Conservation (phyloP, 768 basidiomycete species). For the Lactifluus hygrophoroides region DNA sequence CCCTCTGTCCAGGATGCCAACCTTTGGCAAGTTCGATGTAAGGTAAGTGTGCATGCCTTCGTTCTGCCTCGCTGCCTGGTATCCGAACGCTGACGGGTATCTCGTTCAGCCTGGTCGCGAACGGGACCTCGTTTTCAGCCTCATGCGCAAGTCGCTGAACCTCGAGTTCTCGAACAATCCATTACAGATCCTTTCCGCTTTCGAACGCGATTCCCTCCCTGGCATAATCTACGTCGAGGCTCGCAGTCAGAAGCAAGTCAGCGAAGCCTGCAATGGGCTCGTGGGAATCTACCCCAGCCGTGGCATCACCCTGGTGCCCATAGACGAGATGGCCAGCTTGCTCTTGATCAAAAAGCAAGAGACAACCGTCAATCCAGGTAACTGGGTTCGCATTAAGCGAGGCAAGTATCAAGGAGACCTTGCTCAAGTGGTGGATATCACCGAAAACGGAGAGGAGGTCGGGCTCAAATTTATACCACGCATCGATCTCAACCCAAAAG, state of each 20-base stretch:
- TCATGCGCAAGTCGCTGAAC: slow-evolving; percentile 89
- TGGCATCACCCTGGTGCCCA: slow-evolving; percentile 79
- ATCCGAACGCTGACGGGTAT: background rate
- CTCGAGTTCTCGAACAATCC: slow-evolving; percentile 70
- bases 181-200: slow-evolving; percentile 84
- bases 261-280: slow-evolving; percentile 77
- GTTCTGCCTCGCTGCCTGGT: background rate
- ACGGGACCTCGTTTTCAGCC: slow-evolving; percentile 85
- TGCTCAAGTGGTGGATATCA: slow-evolving; percentile 90
- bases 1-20: slow-evolving; percentile 93
- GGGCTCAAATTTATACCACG: slow-evolving; percentile 94
- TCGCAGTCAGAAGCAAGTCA: slow-evolving; percentile 76
- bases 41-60: slow-evolving; percentile 55
- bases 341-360: slow-evolving; percentile 95
- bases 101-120: slow-evolving; percentile 72
- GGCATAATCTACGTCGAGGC: slow-evolving; percentile 98
- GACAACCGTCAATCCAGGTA: slow-evolving; percentile 70
- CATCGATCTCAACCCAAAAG: slow-evolving; percentile 89
- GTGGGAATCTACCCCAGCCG: slow-evolving; percentile 86
- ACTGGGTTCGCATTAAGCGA: slow-evolving; percentile 91
- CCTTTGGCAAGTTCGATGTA: slow-evolving; percentile 92
- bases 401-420: slow-evolving; percentile 93
- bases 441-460: slow-evolving; percentile 88
- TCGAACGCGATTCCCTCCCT: slow-evolving; percentile 89
- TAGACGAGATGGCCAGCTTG: slow-evolving; percentile 96